Conservation (phyloP, 371 early-diverging fungal species). For the Funneliformis caledonium region DNA sequence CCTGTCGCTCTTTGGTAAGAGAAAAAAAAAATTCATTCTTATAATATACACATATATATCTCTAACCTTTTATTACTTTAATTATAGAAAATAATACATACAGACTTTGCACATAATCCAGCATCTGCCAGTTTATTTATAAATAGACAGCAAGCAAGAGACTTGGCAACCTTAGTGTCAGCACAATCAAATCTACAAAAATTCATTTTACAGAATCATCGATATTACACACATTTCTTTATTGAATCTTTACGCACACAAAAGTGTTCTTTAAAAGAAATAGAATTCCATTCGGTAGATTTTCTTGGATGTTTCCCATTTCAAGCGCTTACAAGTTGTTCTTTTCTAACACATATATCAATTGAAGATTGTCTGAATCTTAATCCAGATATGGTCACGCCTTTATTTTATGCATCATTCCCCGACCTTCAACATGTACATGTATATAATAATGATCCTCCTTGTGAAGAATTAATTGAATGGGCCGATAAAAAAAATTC, state of each 20-base stretch:
- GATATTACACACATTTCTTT: conserved; percentile 8
- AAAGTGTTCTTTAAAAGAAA: neutral
- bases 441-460: neutral
- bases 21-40: neutral
- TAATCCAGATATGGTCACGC: neutral
- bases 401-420: neutral
- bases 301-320: conserved; percentile 14
- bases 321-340: neutral
- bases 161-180: neutral
- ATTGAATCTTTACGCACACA: neutral
- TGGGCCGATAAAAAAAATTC: neutral
- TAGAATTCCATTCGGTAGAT: conserved; percentile 25
- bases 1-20: neutral
- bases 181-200: neutral
- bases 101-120: conserved; percentile 23
- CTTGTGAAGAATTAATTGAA: neutral
- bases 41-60: neutral
- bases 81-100: conserved; percentile 4
- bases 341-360: neutral
- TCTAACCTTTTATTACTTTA: neutral
- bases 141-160: neutral
- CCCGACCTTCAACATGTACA: neutral
- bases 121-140: neutral
- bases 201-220: conserved; percentile 15
- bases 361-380: conserved; percentile 10